Percentiles rank a stretch among this genome's conserved stretches.
These are phyloP conservation scores for Corymbia calophylla DNA, from an alignment of 441 rosid species.

Conservation along the genomic window DNA sequence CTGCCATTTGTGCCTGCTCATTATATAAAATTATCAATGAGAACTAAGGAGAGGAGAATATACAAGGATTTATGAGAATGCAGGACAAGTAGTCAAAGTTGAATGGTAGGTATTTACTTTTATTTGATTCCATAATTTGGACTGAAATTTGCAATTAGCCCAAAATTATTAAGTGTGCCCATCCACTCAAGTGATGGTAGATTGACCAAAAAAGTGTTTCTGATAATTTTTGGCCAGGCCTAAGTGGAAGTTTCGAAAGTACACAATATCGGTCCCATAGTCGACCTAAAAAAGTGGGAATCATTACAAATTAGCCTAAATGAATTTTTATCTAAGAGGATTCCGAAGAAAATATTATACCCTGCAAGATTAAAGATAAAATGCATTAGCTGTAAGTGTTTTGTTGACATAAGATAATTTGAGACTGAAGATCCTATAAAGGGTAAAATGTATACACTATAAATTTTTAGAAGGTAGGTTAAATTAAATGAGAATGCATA, in stretches of 20 bases:
- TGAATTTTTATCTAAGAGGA: neutral
- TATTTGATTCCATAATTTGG: neutral
- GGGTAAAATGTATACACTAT: neutral
- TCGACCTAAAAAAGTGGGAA: neutral
- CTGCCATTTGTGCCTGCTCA: neutral
- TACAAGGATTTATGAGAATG: neutral
- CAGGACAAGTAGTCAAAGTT: neutral
- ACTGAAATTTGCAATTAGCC: neutral
- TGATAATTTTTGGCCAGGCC: neutral
- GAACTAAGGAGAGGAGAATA: neutral
- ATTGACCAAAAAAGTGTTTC: neutral
- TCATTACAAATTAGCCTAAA: neutral
- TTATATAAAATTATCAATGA: neutral
- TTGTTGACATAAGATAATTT: neutral
- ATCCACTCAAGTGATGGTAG: neutral
- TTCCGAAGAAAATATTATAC: neutral
- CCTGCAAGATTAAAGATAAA: neutral
- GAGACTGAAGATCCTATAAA: neutral
- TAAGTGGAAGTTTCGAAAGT: neutral
- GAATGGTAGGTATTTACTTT: neutral
- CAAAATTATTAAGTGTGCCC: neutral
- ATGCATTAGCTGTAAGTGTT: neutral
- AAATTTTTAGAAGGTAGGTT: neutral
- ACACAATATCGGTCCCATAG: neutral
- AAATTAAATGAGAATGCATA: neutral